Conservation (phyloP, 1,139 yeast species). For the Pichia sp. region DNA sequence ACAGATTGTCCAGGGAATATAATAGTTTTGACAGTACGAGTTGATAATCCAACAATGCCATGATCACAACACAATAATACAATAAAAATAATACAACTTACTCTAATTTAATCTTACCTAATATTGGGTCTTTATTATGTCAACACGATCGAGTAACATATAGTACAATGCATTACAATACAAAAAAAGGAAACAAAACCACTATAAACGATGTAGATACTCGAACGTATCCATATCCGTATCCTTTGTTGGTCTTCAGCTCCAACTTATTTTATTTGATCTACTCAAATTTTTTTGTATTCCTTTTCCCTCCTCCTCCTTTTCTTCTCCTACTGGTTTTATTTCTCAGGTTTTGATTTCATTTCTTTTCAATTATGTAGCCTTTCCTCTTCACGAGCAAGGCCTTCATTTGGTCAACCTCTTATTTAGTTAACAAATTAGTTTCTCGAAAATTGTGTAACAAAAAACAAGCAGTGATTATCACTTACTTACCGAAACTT, state of each 20-base stretch:
- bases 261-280: neutral
- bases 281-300: neutral
- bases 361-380: neutral
- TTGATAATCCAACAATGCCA: neutral
- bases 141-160: neutral
- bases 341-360: neutral
- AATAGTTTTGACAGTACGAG: neutral
- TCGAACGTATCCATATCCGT: neutral
- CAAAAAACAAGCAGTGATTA: neutral
- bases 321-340: neutral
- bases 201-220: neutral
- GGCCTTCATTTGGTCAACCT: slow-evolving; percentile 8
- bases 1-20: slow-evolving; percentile 28
- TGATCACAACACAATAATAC: neutral
- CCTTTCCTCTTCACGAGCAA: neutral
- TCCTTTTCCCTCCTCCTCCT: neutral
- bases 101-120: neutral
- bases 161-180: neutral
- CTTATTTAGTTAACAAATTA: slow-evolving; percentile 17
- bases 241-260: neutral
- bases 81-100: neutral
- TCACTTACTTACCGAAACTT: neutral
- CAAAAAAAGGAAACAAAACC: neutral
- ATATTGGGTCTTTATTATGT: neutral
- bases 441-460: neutral